Evolutionary conservation across 2,329 filamentous ascomycete species (phyloP), one percentile per base, ranked within the genome.

Genomic region (Fusarium udum): DNA sequence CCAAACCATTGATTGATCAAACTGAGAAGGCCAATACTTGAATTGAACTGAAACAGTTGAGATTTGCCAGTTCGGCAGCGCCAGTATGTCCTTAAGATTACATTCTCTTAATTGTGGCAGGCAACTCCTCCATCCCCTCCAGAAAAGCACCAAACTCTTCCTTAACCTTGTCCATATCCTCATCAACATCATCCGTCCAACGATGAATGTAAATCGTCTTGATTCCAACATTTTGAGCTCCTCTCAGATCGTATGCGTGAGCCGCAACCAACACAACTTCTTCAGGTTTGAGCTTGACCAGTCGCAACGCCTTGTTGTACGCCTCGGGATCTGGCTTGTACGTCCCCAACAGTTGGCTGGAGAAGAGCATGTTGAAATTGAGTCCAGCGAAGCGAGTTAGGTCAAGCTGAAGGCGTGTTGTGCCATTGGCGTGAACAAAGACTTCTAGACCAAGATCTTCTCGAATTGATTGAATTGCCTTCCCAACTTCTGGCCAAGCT

Each of bases 341-440:
- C 6, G 83, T 72, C 1, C 85, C 85, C 0, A 89, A 71, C 6
- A 89, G 78, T 77, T 89, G 82, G 40, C 84, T 86, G 0, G 86
- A 89, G 61, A 89, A 86, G 3, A 90, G 71, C 82, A 86, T 85
- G 67, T 88, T 77, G 78, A 89, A 89, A 2, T 68, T 72, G 49
- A 89, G 74, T 0, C 83, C 84, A 3, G 87, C 85, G 1, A 83
- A 88, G 34, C 81, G 79, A 3, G 78, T 79, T 6, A 90, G 80
- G 73, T 90, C 86, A 6, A 90, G 83, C 71, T 89, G 88, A 2
- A 89, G 80, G 22, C 88, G 83, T 4, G 85, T 86, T 0, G 86
- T 89, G 0, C 87, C 88, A 64, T 90, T 90, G 11, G 87, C 87
- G 53, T 85, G 83, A 9, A 89, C 87, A 59, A 87, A 85, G 1